Conservation (phyloP, 225 moss, liverwort and hornwort genomes). For the Physcomitrium patens region DNA sequence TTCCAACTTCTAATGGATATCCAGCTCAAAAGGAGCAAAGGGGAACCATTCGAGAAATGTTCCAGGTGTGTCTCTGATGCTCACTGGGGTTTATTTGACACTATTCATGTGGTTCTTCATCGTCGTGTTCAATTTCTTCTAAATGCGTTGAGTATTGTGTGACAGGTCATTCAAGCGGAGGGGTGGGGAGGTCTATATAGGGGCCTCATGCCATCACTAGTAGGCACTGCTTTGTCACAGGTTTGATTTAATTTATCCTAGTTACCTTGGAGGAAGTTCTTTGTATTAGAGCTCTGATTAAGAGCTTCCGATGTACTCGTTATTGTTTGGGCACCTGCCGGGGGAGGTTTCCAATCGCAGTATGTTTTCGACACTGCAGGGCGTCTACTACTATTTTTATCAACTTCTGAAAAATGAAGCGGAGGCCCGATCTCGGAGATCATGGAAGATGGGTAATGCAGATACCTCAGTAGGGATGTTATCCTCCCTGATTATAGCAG, state of each 20-base stretch:
- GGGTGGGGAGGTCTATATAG: slow-evolving; percentile 98
- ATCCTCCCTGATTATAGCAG: slow-evolving; percentile 78
- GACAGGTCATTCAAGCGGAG: slow-evolving; percentile 79
- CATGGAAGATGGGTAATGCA: slow-evolving; percentile 63
- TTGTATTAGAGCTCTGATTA: neutral
- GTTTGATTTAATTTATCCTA: slow-evolving; percentile 30
- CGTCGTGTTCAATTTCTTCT: neutral
- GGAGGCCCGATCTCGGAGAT: slow-evolving; percentile 62
- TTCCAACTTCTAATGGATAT: slow-evolving; percentile 27
- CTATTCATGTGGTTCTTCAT: neutral
- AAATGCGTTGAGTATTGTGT: neutral
- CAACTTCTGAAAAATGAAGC: slow-evolving; percentile 89
- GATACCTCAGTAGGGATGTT: slow-evolving; percentile 96
- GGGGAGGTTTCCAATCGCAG: slow-evolving; percentile 1
- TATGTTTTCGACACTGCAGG: slow-evolving; percentile 48
- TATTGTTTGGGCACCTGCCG: slow-evolving; percentile 13
- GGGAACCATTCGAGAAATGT: slow-evolving; percentile 69
- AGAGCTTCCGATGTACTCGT: neutral
- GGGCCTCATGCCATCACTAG: slow-evolving; percentile 78
- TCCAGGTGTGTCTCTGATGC: slow-evolving; percentile 49
- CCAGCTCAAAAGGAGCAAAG: slow-evolving; percentile 41
- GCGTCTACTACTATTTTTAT: slow-evolving; percentile 98
- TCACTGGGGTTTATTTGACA: neutral
- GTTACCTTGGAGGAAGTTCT: neutral
- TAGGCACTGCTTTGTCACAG: slow-evolving; percentile 94